These are phyloP conservation scores for Pichia norvegensis DNA, from an alignment of 1,139 yeast species.

Conservation along the genomic window DNA sequence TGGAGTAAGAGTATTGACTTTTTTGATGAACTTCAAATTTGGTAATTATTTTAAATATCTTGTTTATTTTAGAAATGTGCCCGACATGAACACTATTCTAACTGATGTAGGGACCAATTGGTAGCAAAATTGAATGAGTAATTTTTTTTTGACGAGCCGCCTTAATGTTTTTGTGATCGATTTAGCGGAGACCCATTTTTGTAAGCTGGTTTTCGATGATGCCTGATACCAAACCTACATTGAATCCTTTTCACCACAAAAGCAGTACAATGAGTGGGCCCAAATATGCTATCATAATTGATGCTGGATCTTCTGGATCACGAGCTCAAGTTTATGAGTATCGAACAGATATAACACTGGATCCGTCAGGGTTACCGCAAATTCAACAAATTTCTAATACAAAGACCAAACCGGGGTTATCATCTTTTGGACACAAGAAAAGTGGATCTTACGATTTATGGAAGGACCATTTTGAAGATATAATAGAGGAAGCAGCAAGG, in stretches of 20 bases:
- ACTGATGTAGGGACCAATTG: no score
- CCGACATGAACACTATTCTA: no score
- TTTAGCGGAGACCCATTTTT: no score
- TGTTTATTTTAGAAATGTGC: no score
- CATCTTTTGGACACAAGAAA: slow-evolving; percentile 37
- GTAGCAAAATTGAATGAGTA: no score
- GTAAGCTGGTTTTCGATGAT: no score
- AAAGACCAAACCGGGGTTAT: slow-evolving; percentile 65
- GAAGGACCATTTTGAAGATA: slow-evolving; percentile 48
- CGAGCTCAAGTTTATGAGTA: slow-evolving; percentile 63
- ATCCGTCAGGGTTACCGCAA: slow-evolving; percentile 50
- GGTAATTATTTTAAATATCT: no score
- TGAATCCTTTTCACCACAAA: no score
- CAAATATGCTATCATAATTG: slow-evolving; percentile 64
- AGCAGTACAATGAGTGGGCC: neutral
- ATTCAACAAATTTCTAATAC: slow-evolving; percentile 54
- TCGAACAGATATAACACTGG: slow-evolving; percentile 21
- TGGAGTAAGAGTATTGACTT: slow-evolving; percentile 19
- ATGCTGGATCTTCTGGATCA: slow-evolving; percentile 80
- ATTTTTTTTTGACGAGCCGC: no score
- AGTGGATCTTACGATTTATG: slow-evolving; percentile 45
- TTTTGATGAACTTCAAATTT: slow-evolving; percentile 21
- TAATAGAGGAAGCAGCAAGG: slow-evolving; percentile 50
- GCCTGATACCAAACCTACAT: no score
- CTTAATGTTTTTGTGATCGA: no score